Evolutionary conservation across 2,329 filamentous ascomycete species (phyloP), one percentile per base, ranked within the genome.

Genomic region (Pestalotiopsis sp.): DNA sequence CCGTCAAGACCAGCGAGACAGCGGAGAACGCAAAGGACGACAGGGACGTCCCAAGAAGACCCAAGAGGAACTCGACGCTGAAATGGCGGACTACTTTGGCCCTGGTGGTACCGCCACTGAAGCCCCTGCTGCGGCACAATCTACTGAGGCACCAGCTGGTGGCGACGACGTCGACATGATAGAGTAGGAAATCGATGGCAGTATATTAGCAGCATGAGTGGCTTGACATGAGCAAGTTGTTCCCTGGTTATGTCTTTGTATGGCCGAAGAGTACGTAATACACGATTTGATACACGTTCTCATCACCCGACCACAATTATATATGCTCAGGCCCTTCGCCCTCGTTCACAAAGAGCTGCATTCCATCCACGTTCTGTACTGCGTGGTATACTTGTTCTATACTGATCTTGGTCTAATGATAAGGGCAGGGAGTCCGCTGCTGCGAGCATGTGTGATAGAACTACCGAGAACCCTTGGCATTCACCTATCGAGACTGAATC

Each of bases 31-130:
- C 70, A 75, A 40, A 83, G 83, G 59, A 61, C 84, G 83, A 20
- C 86, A 88, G 66, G 86, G 87, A 52, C 87, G 93, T 63, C 86
- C 90, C 2, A 92, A 90, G 81, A 97, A 97, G 87, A 97, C 95
- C 0, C 92, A 94, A 73, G 93, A 97, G 75, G 93, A 98, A 78
- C 85, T 98, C 56, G 95, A 98, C 79, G 93, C 93, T n/a, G 95
- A 98, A 82, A 98, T 98, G 95, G 94, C 91, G 38, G 93, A 97
- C 77, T 98, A 98, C 80, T 98, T 94, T 84, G 90, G 87, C 38
- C 83, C 82, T 31, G 79, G 80, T 49, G 77, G 75, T 68, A 79
- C 74, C 61, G 77, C 81, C 62, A 80, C 77, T 65, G 79, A 76
- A n/a, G 82, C 80, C 45, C 82, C 78, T 27, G 75, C 79, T 31